Evolutionary conservation across 805 yeast species (phyloP).

Genomic region (Dipodascus geniculatus): DNA sequence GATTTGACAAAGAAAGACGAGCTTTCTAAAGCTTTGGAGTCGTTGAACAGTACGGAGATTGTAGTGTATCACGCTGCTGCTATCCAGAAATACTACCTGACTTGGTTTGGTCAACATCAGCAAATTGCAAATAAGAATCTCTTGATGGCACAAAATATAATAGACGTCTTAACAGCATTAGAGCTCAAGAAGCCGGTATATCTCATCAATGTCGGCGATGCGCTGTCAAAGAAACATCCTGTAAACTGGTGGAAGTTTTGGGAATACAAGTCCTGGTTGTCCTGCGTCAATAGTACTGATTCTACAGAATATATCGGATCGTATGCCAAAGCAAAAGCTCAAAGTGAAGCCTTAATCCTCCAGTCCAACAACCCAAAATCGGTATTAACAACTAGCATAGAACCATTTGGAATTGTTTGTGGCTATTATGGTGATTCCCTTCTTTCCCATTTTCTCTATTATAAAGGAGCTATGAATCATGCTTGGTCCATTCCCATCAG

Average conservation of each 20-base stretch:
- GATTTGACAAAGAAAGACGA: conserved; percentile 9
- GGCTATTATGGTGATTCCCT: conserved; percentile 22
- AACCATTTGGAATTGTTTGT: conserved; percentile 17
- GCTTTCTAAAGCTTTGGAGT: background rate
- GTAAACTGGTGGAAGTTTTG: conserved; percentile 9
- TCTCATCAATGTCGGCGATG: background rate
- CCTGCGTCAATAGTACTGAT: conserved; percentile 6
- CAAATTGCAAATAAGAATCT: background rate
- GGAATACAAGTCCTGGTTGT: conserved; percentile 8
- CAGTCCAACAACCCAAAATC: conserved; percentile 1
- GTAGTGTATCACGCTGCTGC: conserved; percentile 1
- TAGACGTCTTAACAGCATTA: background rate
- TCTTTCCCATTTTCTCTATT: conserved; percentile 15
- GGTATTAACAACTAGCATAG: conserved; percentile 12
- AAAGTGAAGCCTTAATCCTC: conserved; percentile 13
- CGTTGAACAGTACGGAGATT: background rate
- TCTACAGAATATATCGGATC: conserved; percentile 15
- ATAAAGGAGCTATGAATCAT: conserved; percentile 14
- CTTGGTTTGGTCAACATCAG: background rate
- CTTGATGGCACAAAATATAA: background rate
- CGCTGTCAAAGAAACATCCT: background rate
- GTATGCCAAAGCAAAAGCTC: conserved; percentile 20
- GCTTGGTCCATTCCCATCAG: conserved; percentile 16
- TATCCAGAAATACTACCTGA: background rate
- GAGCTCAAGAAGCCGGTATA: background rate